Conservation (phyloP, 495 filamentous ascomycete genomes). For the Mytilinidion resinicola region DNA sequence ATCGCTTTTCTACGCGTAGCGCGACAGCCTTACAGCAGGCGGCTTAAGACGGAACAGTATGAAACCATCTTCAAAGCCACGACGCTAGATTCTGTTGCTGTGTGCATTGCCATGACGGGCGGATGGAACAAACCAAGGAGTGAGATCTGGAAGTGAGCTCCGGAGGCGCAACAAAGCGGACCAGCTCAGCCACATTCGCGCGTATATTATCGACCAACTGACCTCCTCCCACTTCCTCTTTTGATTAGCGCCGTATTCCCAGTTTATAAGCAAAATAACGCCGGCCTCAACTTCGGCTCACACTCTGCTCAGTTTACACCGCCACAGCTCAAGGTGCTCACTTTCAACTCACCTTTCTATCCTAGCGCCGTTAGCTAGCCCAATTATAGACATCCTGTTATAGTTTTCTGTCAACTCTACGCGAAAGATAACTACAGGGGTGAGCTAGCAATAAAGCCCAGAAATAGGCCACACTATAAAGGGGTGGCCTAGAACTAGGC, state of each 20-base stretch:
- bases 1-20: neutral
- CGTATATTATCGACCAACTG: neutral
- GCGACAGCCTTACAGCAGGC: neutral
- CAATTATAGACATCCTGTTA: neutral
- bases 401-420: conserved; percentile 1
- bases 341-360: conserved; percentile 1
- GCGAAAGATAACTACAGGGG: neutral
- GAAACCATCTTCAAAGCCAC: neutral
- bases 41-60: neutral
- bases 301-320: neutral
- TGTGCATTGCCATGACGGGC: neutral
- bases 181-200: neutral
- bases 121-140: neutral
- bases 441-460: neutral
- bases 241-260: neutral
- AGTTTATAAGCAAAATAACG: neutral
- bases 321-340: neutral
- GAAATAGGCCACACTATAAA: neutral
- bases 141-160: neutral
- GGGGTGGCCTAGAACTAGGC: neutral
- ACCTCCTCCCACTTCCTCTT: neutral
- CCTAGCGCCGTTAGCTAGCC: neutral
- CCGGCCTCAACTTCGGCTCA: neutral
- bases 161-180: neutral
- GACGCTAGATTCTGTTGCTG: too few species aligned